These are phyloP conservation scores for Annulohypoxylon moriforme DNA, from an alignment of 495 filamentous ascomycete species.

Conservation along the genomic window DNA sequence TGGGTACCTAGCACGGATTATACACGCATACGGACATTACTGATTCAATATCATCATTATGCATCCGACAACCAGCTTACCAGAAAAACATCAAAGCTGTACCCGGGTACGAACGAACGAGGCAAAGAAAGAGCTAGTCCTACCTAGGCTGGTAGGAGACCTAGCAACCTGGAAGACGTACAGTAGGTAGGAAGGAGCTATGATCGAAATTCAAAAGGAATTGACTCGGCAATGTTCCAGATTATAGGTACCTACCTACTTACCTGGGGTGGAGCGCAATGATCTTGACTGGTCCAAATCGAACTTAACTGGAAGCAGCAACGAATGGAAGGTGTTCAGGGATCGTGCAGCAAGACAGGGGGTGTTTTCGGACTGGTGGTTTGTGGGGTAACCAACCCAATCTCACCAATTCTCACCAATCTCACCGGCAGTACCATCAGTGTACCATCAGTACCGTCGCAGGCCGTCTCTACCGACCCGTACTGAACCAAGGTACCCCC, in stretches of 20 bases:
- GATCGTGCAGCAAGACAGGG: constrained; percentile 32
- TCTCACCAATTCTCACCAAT: constrained; percentile 36
- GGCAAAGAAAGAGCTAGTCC: constrained; percentile 4
- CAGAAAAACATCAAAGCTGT: neutral
- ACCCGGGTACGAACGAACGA: neutral
- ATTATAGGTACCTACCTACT: too few relatives aligned
- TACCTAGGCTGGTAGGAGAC: too few relatives aligned
- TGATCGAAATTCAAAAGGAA: neutral
- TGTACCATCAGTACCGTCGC: constrained; percentile 36
- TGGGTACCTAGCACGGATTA: neutral
- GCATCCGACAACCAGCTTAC: neutral
- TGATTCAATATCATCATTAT: neutral
- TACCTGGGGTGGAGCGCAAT: neutral
- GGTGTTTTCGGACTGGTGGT: constrained; percentile 28
- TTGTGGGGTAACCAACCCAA: constrained; percentile 47
- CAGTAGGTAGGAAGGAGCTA: too few relatives aligned
- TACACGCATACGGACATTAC: neutral
- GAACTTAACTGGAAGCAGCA: neutral
- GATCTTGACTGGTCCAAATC: neutral
- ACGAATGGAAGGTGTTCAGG: constrained; percentile 20
- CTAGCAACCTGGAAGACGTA: too few relatives aligned
- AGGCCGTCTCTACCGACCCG: constrained; percentile 44
- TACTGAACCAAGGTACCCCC: constrained; percentile 35
- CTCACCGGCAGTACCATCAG: constrained; percentile 34
- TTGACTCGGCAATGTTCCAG: constrained; percentile 13